Conservation (phyloP, 2,329 filamentous ascomycete species). For the Phoma sp. region DNA sequence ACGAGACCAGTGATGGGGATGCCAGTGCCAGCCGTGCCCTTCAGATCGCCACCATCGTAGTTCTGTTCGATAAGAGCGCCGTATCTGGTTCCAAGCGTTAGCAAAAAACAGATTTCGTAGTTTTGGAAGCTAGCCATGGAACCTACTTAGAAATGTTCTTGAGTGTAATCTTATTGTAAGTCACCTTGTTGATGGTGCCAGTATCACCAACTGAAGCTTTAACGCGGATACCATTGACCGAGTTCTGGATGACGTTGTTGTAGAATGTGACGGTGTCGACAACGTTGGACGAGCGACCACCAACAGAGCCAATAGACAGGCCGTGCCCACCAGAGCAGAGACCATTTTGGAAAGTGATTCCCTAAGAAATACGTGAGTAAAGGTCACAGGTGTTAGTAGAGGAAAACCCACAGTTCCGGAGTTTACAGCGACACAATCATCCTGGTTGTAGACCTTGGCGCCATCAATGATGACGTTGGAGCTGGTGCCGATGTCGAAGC, state of each 20-base stretch:
- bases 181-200: conserved; percentile 57
- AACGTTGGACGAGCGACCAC: conserved; percentile 59
- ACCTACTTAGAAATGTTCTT: conserved; percentile 51
- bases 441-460: conserved; percentile 62
- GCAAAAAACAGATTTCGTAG: too few relatives aligned
- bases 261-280: conserved; percentile 61
- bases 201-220: conserved; percentile 61
- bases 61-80: conserved; percentile 60
- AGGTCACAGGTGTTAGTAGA: background rate
- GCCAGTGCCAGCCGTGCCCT: conserved; percentile 53
- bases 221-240: conserved; percentile 62
- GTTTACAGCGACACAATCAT: conserved; percentile 65
- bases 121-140: too few relatives aligned
- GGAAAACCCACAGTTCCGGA: conserved; percentile 51
- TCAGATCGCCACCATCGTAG: conserved; percentile 55
- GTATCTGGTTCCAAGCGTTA: conserved; percentile 23
- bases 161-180: conserved; percentile 55
- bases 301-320: conserved; percentile 64
- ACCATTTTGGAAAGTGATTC: conserved; percentile 48
- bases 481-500: conserved; percentile 60
- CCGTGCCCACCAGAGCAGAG: conserved; percentile 62
- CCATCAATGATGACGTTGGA: conserved; percentile 56
- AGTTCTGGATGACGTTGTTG: conserved; percentile 57
- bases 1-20: conserved; percentile 54
- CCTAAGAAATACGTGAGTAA: conserved; percentile 9